Evolutionary conservation across 1,284 basidiomycete genomes (phyloP).

Genomic region (Puccinia horiana): DNA sequence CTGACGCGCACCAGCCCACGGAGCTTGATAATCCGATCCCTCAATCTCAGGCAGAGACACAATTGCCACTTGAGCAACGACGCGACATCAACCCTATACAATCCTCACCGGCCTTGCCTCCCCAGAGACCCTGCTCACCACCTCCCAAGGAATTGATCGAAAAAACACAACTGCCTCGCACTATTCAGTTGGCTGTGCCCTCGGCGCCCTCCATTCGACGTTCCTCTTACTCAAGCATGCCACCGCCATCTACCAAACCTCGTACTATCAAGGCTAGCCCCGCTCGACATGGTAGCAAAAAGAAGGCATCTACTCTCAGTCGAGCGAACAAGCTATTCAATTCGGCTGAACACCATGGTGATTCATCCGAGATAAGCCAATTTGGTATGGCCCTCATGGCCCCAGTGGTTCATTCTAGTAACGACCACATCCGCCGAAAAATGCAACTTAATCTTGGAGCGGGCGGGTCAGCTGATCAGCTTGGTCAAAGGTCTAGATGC

Average conservation of each 20-base stretch:
- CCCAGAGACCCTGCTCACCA: conserved; percentile 37
- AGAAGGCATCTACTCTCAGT: neutral
- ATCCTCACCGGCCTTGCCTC: conserved; percentile 15
- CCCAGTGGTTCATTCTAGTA: conserved; percentile 12
- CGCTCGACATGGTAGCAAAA: neutral
- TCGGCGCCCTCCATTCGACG: neutral
- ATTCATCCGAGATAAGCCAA: conserved; percentile 25
- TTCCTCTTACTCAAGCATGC: conserved; percentile 48
- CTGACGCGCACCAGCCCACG: neutral
- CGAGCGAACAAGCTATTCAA: conserved; percentile 21
- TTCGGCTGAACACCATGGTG: conserved; percentile 3
- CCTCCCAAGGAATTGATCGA: conserved; percentile 37
- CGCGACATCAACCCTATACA: conserved; percentile 6
- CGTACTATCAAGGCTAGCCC: conserved; percentile 6
- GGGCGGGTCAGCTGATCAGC: conserved; percentile 12
- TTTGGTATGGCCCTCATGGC: conserved; percentile 37
- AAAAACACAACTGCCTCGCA: conserved; percentile 25
- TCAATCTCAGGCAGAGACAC: neutral
- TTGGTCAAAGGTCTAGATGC: conserved; percentile 36
- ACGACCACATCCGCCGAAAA: conserved; percentile 6
- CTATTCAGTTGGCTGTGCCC: conserved; percentile 25
- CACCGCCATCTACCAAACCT: conserved; percentile 38
- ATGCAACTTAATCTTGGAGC: conserved; percentile 14
- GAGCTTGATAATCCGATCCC: neutral
- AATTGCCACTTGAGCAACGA: neutral